Conservation (phyloP, 768 basidiomycete species). For the Suillus weaverae region DNA sequence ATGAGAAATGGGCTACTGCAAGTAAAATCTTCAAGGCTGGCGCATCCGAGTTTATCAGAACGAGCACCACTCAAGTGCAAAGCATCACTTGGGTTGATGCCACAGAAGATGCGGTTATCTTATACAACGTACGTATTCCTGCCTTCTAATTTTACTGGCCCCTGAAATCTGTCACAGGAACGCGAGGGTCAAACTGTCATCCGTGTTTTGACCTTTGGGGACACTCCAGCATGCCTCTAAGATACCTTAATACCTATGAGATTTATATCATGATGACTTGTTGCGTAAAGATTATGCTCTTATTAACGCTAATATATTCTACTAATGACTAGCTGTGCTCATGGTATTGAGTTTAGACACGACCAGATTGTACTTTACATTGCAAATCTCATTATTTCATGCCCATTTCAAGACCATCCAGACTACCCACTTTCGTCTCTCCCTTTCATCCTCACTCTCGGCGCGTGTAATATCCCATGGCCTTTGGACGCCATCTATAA, state of each 20-base stretch:
- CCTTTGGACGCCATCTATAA: constrained; percentile 38
- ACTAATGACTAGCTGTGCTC: background rate
- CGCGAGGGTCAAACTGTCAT: constrained; percentile 34
- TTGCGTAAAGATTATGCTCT: background rate
- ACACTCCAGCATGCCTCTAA: background rate
- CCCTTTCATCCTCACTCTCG: constrained; percentile 62
- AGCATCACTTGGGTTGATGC: constrained; percentile 51
- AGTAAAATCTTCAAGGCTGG: constrained; percentile 31
- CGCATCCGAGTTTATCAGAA: constrained; percentile 28
- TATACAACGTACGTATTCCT: constrained; percentile 48
- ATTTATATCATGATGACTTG: background rate
- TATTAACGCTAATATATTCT: background rate
- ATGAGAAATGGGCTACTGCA: constrained; percentile 23
- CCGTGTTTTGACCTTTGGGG: constrained; percentile 33
- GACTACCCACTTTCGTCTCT: constrained; percentile 69
- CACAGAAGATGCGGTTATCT: constrained; percentile 61
- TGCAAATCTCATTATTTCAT: background rate
- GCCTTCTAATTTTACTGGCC: constrained; percentile 7
- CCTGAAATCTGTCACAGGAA: constrained; percentile 20
- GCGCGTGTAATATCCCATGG: constrained; percentile 53
- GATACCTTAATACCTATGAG: background rate
- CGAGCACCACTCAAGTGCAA: constrained; percentile 44
- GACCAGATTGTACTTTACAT: background rate
- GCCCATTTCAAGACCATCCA: constrained; percentile 63
- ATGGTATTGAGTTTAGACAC: background rate